Percentiles rank a stretch among this genome's conserved stretches.
phyloP scores from a whole-genome alignment of 2,329 filamentous ascomycete genomes.

The Aureobasidium sp. region DNA sequence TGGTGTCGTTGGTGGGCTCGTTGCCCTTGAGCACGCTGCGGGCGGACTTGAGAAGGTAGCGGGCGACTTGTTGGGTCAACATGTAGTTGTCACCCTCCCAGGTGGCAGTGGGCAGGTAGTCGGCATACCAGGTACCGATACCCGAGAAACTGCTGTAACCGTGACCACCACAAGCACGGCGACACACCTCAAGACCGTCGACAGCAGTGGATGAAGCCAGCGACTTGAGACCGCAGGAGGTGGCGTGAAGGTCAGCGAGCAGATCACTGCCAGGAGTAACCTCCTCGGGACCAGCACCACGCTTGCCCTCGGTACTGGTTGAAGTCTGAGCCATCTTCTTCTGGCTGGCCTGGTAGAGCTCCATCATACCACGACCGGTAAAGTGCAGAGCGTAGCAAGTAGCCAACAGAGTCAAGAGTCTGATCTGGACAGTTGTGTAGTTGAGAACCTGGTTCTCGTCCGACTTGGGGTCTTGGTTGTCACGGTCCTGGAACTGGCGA shows the following conservation, averaged over 20 bases:
- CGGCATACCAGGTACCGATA: constrained; percentile 66
- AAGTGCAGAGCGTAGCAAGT: constrained; percentile 73
- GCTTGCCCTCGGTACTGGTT: constrained; percentile 33
- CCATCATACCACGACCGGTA: constrained; percentile 69
- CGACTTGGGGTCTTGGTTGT: constrained; percentile 50
- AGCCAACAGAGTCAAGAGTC: constrained; percentile 62
- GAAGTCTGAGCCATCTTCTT: constrained; percentile 49
- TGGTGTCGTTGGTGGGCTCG: constrained; percentile 59
- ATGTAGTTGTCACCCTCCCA: constrained; percentile 80
- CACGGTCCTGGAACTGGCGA: constrained; percentile 69
- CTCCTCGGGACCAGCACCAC: constrained; percentile 61
- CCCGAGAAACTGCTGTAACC: constrained; percentile 68
- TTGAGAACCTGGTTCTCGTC: constrained; percentile 69
- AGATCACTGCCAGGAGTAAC: constrained; percentile 56
- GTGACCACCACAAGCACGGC: constrained; percentile 68
- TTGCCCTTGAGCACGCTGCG: constrained; percentile 60
- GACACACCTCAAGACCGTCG: constrained; percentile 66
- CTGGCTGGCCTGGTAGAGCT: constrained; percentile 63
- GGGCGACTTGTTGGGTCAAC: constrained; percentile 70
- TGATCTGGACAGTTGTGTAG: constrained; percentile 73
- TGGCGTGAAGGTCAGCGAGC: constrained; percentile 66
- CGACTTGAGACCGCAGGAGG: constrained; percentile 68
- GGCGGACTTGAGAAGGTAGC: constrained; percentile 68
- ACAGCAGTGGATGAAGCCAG: constrained; percentile 63
- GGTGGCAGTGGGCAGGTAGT: constrained; percentile 63